Evolutionary conservation across 768 basidiomycete genomes (phyloP).

Genomic region (Lentinula edodes): DNA sequence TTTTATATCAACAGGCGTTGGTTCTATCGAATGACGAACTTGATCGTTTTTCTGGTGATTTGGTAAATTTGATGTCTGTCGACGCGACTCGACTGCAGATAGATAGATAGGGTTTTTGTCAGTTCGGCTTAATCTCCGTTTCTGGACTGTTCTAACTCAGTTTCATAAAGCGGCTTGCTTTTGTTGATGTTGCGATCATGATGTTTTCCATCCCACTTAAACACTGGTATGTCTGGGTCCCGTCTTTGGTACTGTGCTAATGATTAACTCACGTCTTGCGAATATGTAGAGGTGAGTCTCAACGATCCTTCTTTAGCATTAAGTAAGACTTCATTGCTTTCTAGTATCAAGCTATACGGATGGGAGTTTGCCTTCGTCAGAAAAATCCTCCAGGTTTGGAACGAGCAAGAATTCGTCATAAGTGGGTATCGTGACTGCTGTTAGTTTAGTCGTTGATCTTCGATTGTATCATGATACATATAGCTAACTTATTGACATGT

Average conservation of each 20-base stretch:
- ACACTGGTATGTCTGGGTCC: slow-evolving; percentile 42
- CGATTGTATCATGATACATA: slow-evolving; percentile 14
- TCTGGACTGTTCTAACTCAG: slow-evolving; percentile 53
- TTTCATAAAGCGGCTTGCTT: slow-evolving; percentile 65
- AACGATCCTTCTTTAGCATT: background rate
- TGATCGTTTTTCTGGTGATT: slow-evolving; percentile 79
- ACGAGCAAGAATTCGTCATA: slow-evolving; percentile 78
- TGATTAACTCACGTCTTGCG: slow-evolving; percentile 89
- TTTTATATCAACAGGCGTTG: slow-evolving; percentile 83
- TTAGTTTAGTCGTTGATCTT: too few species aligned
- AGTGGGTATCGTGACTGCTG: slow-evolving; percentile 74
- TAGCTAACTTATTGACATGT: background rate
- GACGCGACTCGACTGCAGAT: slow-evolving; percentile 73
- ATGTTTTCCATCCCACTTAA: slow-evolving; percentile 73
- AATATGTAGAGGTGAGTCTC: slow-evolving; percentile 79
- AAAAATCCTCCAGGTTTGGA: slow-evolving; percentile 73
- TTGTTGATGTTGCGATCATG: slow-evolving; percentile 88
- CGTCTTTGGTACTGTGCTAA: too few species aligned
- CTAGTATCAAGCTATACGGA: slow-evolving; percentile 83
- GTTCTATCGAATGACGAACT: slow-evolving; percentile 84
- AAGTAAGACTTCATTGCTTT: background rate
- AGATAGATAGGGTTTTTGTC: slow-evolving; percentile 79
- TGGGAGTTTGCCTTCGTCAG: slow-evolving; percentile 92
- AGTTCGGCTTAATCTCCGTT: slow-evolving; percentile 78
- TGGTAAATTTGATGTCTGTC: slow-evolving; percentile 91